Evolutionary conservation across 2,329 filamentous ascomycete species (phyloP).

Genomic region (Delphinella strobiligena): DNA sequence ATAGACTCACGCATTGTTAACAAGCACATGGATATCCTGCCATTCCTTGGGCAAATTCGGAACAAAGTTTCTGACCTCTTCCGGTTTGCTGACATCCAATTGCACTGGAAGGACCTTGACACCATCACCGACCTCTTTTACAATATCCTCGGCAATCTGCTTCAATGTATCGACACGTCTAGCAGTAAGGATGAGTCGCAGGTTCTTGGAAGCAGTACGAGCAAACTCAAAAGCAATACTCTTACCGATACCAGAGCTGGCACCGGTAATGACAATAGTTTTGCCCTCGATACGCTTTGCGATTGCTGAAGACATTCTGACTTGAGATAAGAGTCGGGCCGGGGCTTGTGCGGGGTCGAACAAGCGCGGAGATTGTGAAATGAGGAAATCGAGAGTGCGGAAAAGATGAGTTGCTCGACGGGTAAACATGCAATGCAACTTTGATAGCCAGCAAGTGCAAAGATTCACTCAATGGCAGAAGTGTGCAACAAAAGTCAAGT

Average conservation of each 20-base stretch:
- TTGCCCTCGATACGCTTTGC: slow-evolving; percentile 82
- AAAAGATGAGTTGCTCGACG: not conserved
- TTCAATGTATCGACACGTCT: slow-evolving; percentile 68
- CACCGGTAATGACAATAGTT: slow-evolving; percentile 83
- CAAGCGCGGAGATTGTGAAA: not conserved
- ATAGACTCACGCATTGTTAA: slow-evolving; percentile 80
- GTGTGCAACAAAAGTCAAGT: not conserved
- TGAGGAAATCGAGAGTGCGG: not conserved
- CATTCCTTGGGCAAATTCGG: slow-evolving; percentile 65
- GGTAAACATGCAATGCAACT: slow-evolving; percentile 2
- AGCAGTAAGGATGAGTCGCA: slow-evolving; percentile 83
- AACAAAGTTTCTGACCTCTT: slow-evolving; percentile 64
- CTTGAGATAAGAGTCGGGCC: not conserved
- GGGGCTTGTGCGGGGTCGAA: slow-evolving; percentile 3
- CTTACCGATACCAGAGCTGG: slow-evolving; percentile 81
- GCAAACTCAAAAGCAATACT: slow-evolving; percentile 86
- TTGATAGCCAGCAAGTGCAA: not conserved
- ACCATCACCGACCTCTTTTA: slow-evolving; percentile 60
- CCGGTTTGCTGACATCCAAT: slow-evolving; percentile 74
- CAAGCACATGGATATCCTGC: slow-evolving; percentile 71
- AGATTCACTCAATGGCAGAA: not conserved
- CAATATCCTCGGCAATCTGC: slow-evolving; percentile 65
- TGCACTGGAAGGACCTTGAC: slow-evolving; percentile 74
- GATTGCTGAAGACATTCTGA: slow-evolving; percentile 54
- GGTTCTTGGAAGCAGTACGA: slow-evolving; percentile 62